Conservation (phyloP, 495 filamentous ascomycete species). For the Lepraria neglecta region DNA sequence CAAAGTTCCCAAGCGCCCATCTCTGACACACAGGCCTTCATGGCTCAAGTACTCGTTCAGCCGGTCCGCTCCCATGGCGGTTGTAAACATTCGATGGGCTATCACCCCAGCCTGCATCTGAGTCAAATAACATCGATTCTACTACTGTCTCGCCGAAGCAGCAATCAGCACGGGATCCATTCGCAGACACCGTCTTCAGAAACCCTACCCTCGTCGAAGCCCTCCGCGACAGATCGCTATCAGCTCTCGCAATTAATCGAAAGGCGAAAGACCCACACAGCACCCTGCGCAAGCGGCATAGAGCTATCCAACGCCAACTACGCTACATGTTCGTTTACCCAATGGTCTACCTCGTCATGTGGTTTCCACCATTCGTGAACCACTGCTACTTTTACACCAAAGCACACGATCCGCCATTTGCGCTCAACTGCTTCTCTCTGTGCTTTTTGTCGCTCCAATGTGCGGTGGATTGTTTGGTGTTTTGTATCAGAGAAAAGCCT, state of each 20-base stretch:
- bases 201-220: slow-evolving; percentile 12
- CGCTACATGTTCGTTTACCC: slow-evolving; percentile 68
- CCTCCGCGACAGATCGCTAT: slow-evolving; percentile 8
- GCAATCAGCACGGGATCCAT: background rate
- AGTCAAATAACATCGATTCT: too few relatives aligned
- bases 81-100: background rate
- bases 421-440: slow-evolving; percentile 48
- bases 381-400: slow-evolving; percentile 55
- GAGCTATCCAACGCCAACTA: slow-evolving; percentile 58
- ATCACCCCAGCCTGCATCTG: too few relatives aligned
- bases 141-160: background rate
- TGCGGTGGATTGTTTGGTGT: slow-evolving; percentile 60
- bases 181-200: background rate
- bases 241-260: background rate
- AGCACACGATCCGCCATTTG: slow-evolving; percentile 44
- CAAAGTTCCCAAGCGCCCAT: background rate
- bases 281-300: slow-evolving; percentile 25
- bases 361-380: slow-evolving; percentile 62
- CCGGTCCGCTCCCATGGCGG: background rate
- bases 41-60: background rate
- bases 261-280: slow-evolving; percentile 12
- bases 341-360: slow-evolving; percentile 61
- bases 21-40: background rate
- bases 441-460: slow-evolving; percentile 55
- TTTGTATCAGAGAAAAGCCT: slow-evolving; percentile 58